Conservation (phyloP, 2,329 filamentous ascomycete species). For the Leptographium radiaticola region DNA sequence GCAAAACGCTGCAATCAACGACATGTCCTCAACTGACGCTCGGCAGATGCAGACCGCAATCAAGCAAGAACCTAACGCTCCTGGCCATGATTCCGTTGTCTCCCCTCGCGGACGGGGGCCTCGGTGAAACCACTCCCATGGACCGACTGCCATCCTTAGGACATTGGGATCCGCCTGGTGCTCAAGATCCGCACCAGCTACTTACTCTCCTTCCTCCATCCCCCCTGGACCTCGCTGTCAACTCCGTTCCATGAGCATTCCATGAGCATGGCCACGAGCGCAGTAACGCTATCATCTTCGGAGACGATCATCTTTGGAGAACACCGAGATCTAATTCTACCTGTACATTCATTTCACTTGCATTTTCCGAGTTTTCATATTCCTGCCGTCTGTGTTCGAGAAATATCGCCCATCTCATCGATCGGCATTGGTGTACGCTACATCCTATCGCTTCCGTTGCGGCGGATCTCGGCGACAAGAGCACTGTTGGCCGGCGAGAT, state of each 20-base stretch:
- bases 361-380: constrained; percentile 64
- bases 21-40: constrained; percentile 41
- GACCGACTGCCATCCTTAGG: constrained; percentile 33
- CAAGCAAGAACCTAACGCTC: constrained; percentile 51
- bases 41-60: constrained; percentile 55
- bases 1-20: constrained; percentile 46
- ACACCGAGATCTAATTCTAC: constrained; percentile 57
- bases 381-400: constrained; percentile 54
- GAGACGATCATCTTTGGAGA: constrained; percentile 21
- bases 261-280: constrained; percentile 30
- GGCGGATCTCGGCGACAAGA: too few species aligned
- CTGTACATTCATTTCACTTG: constrained; percentile 60
- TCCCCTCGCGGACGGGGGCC: constrained; percentile 21
- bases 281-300: constrained; percentile 46
- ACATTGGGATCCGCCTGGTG: constrained; percentile 33
- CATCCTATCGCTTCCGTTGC: too few species aligned
- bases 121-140: constrained; percentile 19
- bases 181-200: constrained; percentile 36
- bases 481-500: too few species aligned
- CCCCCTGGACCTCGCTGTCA: constrained; percentile 41
- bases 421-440: too few species aligned
- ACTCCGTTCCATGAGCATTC: constrained; percentile 19
- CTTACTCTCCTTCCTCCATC: constrained; percentile 23
- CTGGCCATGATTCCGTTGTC: constrained; percentile 34
- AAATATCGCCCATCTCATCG: constrained; percentile 31